Percentiles rank a stretch among this genome's conserved stretches.
These are phyloP conservation scores for Fusarium lyarnte DNA, from an alignment of 2,329 filamentous ascomycete genomes.

Conservation along the genomic window DNA sequence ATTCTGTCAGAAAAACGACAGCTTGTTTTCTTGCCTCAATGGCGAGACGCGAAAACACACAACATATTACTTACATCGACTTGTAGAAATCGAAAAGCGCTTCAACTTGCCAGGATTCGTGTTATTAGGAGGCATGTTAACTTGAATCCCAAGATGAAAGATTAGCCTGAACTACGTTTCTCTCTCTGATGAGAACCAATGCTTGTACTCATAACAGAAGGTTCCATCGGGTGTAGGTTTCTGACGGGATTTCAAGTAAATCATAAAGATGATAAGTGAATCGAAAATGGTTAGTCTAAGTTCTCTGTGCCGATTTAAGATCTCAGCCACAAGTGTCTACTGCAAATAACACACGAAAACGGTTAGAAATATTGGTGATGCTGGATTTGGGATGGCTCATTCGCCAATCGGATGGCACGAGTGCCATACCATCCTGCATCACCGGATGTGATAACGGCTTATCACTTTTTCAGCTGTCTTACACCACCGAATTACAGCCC, in stretches of 20 bases:
- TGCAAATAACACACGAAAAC: no score
- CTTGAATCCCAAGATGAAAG: neutral
- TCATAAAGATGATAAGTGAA: neutral
- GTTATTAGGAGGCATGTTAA: neutral
- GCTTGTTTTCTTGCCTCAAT: no score
- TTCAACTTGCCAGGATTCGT: neutral
- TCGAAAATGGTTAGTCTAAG: neutral
- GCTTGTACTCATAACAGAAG: neutral
- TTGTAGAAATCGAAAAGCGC: neutral
- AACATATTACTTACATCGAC: neutral
- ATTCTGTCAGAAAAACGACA: neutral
- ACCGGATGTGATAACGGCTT: accelerated
- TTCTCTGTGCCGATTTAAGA: no score
- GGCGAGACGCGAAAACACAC: accelerated
- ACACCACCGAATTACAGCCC: accelerated
- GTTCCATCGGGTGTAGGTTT: no score
- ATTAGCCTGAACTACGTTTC: neutral
- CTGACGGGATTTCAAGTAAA: neutral
- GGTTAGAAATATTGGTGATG: neutral
- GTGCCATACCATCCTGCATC: neutral
- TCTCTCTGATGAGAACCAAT: neutral
- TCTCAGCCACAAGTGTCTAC: no score
- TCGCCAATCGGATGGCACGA: neutral
- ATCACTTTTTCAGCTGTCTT: neutral
- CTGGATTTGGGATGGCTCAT: neutral